Evolutionary conservation across 2,329 filamentous ascomycete genomes (phyloP).

Genomic region (Microdochium nivale): DNA sequence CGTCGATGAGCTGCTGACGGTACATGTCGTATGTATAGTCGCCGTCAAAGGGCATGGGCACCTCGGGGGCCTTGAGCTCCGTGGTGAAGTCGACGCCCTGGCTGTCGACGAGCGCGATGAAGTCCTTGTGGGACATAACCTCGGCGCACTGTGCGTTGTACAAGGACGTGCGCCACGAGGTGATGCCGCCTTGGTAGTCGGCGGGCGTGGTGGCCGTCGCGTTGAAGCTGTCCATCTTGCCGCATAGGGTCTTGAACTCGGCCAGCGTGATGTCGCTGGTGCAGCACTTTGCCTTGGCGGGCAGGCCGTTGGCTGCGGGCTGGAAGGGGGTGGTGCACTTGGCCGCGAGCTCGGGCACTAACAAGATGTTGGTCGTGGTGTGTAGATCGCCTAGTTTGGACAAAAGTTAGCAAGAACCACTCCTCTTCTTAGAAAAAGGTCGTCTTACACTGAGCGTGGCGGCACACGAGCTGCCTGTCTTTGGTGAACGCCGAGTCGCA

Average conservation of each 20-base stretch:
- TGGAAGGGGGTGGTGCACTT: constrained; percentile 56
- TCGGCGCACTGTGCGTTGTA: constrained; percentile 53
- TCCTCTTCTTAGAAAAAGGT: neutral
- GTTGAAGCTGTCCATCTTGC: constrained; percentile 62
- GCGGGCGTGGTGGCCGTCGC: constrained; percentile 45
- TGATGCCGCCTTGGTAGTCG: constrained; percentile 50
- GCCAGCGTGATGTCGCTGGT: constrained; percentile 61
- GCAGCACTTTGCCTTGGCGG: constrained; percentile 59
- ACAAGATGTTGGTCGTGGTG: constrained; percentile 46
- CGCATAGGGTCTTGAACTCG: constrained; percentile 60
- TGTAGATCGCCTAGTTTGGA: neutral
- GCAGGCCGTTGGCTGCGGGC: constrained; percentile 39
- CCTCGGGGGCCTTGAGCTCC: constrained; percentile 58
- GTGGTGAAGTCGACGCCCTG: constrained; percentile 56
- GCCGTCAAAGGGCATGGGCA: constrained; percentile 60
- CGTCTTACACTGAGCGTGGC: constrained; percentile 30
- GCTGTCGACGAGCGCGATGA: constrained; percentile 49
- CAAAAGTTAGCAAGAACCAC: neutral
- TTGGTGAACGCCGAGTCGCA: constrained; percentile 39
- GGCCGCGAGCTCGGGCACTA: constrained; percentile 45
- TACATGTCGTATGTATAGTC: constrained; percentile 58
- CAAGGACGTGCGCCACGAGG: constrained; percentile 55
- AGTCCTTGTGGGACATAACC: constrained; percentile 52
- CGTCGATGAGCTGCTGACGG: constrained; percentile 56
- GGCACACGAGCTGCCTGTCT: constrained; percentile 35